Base-by-base conservation (phyloP, 2,329 filamentous ascomycete species). In the Pyrenochaeta sp. region DNA sequence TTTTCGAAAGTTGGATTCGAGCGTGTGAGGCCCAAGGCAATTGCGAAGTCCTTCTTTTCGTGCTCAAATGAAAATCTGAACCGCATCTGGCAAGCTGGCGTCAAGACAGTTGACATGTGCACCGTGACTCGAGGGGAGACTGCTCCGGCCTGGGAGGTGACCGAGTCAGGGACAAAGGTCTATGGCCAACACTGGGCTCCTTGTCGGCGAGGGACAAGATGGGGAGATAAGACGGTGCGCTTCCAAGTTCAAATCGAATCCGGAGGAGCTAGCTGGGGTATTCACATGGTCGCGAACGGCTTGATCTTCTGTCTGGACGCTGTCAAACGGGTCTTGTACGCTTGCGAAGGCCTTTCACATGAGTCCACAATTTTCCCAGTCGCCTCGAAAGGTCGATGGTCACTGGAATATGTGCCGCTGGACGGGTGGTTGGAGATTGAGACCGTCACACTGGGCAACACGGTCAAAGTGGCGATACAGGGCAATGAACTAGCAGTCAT, bases 211-310 rank as follows among this genome's bases (percentile, higher is more conserved):
- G 54, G 54, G 4, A 56, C 54, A 40, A 37, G 54, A 11, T 56
- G 49, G 54, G 41, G 33, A 11, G 43, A 56, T 20, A 49, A 52
- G 31, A 37, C 3, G 4, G 31, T 56, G 6, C 40, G 37, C 15
- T 56, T 56, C n/a, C 45, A 56, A 14, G 49, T 49, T 15, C 45
- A 30, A 1, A 39, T 52, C 14, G 41, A 52, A 20, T 11, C 12
- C 2, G 49, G 48, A 9, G 54, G 54, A 6, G 54, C 41, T 20
- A 56, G 54, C 21, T 56, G 54, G 54, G 54, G 41, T 7, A 49
- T 56, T 17, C 54, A 56, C 45, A 56, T 52, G 54, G 49, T 56
- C n/a, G 40, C 49, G 4, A 56, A 56, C 21, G 54, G 54, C 15
- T 43, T 56, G 35, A 56, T 56, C 7, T 52, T 56, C 36, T 56